A percentile compares a stretch with the other conserved stretches of the same genome.
Evolutionary conservation across 1,139 yeast genomes (phyloP).

Genomic region (Entelexis sorbosivorans): DNA sequence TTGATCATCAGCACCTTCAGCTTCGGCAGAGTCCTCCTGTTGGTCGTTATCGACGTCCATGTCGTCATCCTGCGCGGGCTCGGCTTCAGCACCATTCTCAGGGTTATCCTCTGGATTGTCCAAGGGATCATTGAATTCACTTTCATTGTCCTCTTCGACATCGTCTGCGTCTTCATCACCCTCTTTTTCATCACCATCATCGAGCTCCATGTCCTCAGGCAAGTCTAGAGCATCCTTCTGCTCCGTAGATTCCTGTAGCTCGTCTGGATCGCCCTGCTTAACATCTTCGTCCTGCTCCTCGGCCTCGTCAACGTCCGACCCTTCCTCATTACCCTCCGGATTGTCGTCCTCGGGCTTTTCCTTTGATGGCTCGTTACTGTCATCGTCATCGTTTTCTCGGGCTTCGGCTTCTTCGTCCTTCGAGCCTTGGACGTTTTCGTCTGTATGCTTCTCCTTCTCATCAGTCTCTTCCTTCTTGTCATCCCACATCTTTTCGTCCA

Average conservation of each 20-base stretch:
- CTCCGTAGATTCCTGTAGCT: slow-evolving; percentile 60
- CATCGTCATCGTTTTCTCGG: slow-evolving; percentile 40
- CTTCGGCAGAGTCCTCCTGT: slow-evolving; percentile 3
- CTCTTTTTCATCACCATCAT: slow-evolving; percentile 54
- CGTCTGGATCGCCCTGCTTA: slow-evolving; percentile 55
- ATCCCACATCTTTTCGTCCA: slow-evolving; percentile 98
- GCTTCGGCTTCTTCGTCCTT: slow-evolving; percentile 62
- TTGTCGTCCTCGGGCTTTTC: slow-evolving; percentile 34
- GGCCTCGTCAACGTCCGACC: slow-evolving; percentile 51
- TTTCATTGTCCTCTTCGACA: slow-evolving; percentile 29
- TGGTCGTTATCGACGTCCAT: slow-evolving; percentile 56
- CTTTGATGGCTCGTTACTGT: slow-evolving; percentile 57
- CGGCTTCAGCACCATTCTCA: slow-evolving; percentile 71
- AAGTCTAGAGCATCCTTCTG: slow-evolving; percentile 73
- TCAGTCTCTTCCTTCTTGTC: slow-evolving; percentile 74
- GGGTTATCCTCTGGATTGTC: slow-evolving; percentile 49
- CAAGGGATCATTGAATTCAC: slow-evolving; percentile 26
- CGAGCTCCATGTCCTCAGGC: slow-evolving; percentile 79
- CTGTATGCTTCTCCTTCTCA: slow-evolving; percentile 49
- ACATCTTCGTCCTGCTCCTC: slow-evolving; percentile 36
- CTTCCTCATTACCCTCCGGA: slow-evolving; percentile 61
- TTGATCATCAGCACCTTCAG: slow-evolving; percentile 26
- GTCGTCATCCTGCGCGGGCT: slow-evolving; percentile 41
- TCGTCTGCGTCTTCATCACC: slow-evolving; percentile 28
- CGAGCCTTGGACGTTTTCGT: slow-evolving; percentile 58